Evolutionary conservation across 257 asterid species (phyloP).

Genomic region (Solanum okadae): DNA sequence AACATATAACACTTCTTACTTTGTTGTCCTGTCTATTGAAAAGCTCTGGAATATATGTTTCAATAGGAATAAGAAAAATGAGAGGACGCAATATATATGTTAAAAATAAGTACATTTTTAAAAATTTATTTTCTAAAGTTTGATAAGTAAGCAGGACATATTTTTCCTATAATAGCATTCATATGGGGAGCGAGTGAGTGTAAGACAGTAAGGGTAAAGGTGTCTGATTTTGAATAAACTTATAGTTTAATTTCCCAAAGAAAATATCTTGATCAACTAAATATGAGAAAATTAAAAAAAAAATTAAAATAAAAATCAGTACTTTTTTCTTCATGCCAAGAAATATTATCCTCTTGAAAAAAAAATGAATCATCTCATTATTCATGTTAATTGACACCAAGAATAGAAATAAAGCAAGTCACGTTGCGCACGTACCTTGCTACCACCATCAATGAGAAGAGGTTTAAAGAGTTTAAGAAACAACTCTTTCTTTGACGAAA

Average conservation of each 20-base stretch:
- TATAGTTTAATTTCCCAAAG: too few species aligned
- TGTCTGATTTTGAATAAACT: too few species aligned
- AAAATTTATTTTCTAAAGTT: background rate
- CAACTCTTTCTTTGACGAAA: slow-evolving; percentile 46
- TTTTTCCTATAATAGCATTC: background rate
- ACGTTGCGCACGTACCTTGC: slow-evolving; percentile 26
- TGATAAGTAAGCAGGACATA: background rate
- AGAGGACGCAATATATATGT: background rate
- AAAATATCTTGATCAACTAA: too few species aligned
- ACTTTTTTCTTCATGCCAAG: too few species aligned
- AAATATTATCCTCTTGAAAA: too few species aligned
- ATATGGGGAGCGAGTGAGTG: background rate
- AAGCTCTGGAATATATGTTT: slow-evolving; percentile 35
- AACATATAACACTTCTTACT: slow-evolving; percentile 53
- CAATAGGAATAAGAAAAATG: too few species aligned
- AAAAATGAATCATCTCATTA: too few species aligned
- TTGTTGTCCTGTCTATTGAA: slow-evolving; percentile 35
- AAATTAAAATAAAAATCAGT: too few species aligned
- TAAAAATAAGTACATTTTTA: too few species aligned
- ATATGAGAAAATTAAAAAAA: too few species aligned
- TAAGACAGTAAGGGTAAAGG: too few species aligned
- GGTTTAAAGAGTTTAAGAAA: slow-evolving; percentile 41
- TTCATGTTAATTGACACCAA: too few species aligned
- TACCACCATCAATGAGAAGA: slow-evolving; percentile 59
- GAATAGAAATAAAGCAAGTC: background rate